phyloP scores from a whole-genome alignment of 345 rosid species.

The Citrus sp. region DNA sequence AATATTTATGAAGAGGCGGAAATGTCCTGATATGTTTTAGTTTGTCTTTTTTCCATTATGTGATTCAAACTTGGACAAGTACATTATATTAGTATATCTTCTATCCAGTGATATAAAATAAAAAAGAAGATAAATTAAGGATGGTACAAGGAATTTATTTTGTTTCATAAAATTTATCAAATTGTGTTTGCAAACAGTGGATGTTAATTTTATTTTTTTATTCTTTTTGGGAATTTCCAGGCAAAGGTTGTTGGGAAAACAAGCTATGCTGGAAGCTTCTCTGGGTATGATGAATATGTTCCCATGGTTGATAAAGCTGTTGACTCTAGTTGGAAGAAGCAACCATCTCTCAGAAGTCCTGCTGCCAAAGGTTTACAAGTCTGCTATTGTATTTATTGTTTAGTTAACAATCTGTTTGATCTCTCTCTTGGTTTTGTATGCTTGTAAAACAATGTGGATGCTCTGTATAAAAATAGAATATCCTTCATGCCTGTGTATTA shows the following conservation, averaged over 20 bases:
- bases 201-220: conserved; percentile 1
- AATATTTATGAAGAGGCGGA: not conserved
- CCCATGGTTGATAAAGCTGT: conserved; percentile 99
- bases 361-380: conserved; percentile 56
- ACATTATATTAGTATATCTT: not conserved
- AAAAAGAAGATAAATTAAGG: not conserved
- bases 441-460: not conserved
- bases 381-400: not conserved
- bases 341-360: conserved; percentile 40
- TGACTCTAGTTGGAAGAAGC: conserved; percentile 83
- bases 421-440: not conserved
- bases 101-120: not conserved
- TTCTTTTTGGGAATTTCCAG: conserved; percentile 34
- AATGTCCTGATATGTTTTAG: not conserved
- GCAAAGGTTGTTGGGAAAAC: conserved; percentile 67
- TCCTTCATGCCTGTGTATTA: not conserved
- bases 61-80: not conserved
- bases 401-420: not conserved
- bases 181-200: not conserved
- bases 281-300: conserved; percentile 97
- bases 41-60: not conserved
- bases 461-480: not conserved
- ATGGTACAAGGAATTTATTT: not conserved
- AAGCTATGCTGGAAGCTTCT: conserved; percentile 54
- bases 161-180: not conserved